Percentiles rank a stretch among this genome's conserved stretches.
phyloP scores from a whole-genome alignment of 169 alveolate species.

The Babesia ovata region DNA sequence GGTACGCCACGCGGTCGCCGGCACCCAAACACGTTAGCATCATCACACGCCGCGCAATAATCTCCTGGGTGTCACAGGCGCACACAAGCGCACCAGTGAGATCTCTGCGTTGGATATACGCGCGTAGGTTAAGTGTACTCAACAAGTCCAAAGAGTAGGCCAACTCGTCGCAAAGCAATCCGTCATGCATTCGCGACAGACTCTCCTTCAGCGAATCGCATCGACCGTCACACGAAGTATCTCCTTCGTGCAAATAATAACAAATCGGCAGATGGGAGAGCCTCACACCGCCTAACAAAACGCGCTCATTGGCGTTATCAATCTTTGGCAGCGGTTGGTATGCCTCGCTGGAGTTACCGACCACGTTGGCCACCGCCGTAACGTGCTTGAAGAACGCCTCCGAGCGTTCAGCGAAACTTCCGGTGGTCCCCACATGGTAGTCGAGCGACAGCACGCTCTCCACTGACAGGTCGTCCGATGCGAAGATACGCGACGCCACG shows the following conservation, averaged over 20 bases:
- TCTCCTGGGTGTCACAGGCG: constrained; percentile 39
- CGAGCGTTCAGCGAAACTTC: background rate
- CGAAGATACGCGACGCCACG: constrained; percentile 3
- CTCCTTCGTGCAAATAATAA: constrained; percentile 15
- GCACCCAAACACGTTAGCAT: constrained; percentile 50
- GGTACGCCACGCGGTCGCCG: constrained; percentile 32
- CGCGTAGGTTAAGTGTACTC: background rate
- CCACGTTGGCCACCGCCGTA: background rate
- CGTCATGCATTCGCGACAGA: constrained; percentile 8
- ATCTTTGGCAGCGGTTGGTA: background rate
- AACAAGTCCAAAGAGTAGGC: constrained; percentile 8
- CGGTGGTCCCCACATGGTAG: constrained; percentile 6
- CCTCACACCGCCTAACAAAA: constrained; percentile 10
- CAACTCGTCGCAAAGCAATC: constrained; percentile 7
- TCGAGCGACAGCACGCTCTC: constrained; percentile 21
- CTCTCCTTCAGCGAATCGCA: constrained; percentile 7
- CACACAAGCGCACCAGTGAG: background rate
- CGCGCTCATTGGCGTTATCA: background rate
- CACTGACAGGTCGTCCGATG: constrained; percentile 43
- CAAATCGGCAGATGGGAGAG: constrained; percentile 26
- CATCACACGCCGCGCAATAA: constrained; percentile 31
- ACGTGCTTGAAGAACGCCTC: constrained; percentile 21
- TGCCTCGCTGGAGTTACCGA: background rate
- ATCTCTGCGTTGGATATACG: background rate
- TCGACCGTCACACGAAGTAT: background rate